Evolutionary conservation across 2,329 filamentous ascomycete species (phyloP), one percentile per base, ranked within the genome.

Genomic region (Zasmidium cellare): DNA sequence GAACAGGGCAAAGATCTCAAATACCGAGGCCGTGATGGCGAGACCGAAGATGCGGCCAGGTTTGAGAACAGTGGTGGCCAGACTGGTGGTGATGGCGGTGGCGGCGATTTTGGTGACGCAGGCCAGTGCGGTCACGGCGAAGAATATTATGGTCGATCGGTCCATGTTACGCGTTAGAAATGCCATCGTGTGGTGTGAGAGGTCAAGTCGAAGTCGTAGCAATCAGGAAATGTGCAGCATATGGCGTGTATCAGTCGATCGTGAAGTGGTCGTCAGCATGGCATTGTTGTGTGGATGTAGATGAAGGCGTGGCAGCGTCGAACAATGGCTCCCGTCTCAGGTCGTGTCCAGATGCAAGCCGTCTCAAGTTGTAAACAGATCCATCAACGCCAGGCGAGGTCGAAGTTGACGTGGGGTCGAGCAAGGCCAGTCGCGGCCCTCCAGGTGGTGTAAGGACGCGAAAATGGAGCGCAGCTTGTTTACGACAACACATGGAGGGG

Each of bases 1-100:
- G 41, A 59, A 35, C 18, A 68, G 45, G 25, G 63, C 56, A 38
- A 68, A 53, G 11, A 67, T 60, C 12, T 68, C 63, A 45, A 68
- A 57, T 9, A 60, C 53, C 16, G 61, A 64, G 44, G 64, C 65
- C n/a, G 57, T 57, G 3, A 65, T 49, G 9, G 58, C 62, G 20
- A 62, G 46, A n/a, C 51, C 55, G 49, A 64, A 60, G 19, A 59
- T 51, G 7, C 57, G 44, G 38, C 46, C 50, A 11, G 25, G 24
- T 6, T 28, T 24, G 22, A 63, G 46, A n/a, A 55, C 53, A 24
- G 57, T 57, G 20, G 61, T 60, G 23, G 64, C 60, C 46, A 68
- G 54, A 18, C 55, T 56, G 2, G 59, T 60, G 25, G 59, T 58
- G 41, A 65, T 62, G 24, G 63, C 64, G 19, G 60, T 56, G 19